Evolutionary conservation across 768 basidiomycete species (phyloP), one percentile per base, ranked within the genome.

Genomic region (Boletellus sp.): DNA sequence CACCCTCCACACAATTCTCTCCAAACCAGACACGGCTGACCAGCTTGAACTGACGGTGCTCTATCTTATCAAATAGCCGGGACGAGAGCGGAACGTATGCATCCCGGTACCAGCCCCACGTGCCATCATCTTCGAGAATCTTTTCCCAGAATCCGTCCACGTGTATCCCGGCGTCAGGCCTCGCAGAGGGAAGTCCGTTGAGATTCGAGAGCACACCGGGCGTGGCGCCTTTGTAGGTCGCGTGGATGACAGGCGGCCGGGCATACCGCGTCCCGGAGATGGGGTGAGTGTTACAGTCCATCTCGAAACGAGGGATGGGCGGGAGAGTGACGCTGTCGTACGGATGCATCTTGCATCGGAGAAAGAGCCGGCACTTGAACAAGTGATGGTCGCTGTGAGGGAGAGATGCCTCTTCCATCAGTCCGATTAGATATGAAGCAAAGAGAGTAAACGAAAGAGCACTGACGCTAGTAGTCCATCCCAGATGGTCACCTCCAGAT

Each of bases 21-120:
- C 62, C 60, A 35, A 78, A 59, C 62, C 69, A 70, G 9, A 76
- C 64, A n/a, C 58, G 58, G 13, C 71, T 69, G 3, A 62, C 57
- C 17, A 80, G 48, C 32, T 59, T 60, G 56, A 80, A 80, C 38
- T 64, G 58, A 16, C 74, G 65, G 39, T 74, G 75, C 52, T 79
- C 78, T 45, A 67, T 65, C 63, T 73, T 75, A 22, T 67, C 62
- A 50, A 81, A 79, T 19, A 80, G 51, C n/a, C 61, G 52, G 7
- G 74, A 67, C 7, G 78, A 77, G 24, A 81, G 63, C 0, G 79
- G 79, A 9, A 78, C 66, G 68, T 72, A 77, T 52, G 74, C 69
- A 36, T 70, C 66, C 53, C 72, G 58, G 28, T 52, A 59, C 70
- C 69, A 72, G 32, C 65, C 69, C 46, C 59, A 63, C 10, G 47